phyloP scores from a whole-genome alignment of 352 stramenopile species.

The Phytopythium boreale region DNA sequence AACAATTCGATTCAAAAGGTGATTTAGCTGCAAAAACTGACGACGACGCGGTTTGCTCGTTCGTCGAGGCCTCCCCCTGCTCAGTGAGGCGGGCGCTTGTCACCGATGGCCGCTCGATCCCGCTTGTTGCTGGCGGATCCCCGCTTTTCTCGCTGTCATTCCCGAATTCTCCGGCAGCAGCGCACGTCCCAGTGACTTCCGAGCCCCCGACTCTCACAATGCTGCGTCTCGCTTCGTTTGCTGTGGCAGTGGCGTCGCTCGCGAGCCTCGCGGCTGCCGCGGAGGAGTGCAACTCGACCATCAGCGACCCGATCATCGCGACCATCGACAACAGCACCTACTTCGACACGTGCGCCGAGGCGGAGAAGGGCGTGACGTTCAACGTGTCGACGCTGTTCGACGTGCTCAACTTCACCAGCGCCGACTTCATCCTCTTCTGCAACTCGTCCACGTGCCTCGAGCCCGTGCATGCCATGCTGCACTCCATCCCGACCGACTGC shows the following conservation, averaged over 20 bases:
- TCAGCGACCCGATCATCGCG: conserved; percentile 32
- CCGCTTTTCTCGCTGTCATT: not conserved
- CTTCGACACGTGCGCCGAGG: conserved; percentile 43
- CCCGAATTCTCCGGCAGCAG: not conserved
- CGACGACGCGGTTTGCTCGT: not conserved
- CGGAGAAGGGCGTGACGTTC: conserved; percentile 39
- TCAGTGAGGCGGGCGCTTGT: not conserved
- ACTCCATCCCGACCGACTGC: conserved; percentile 31
- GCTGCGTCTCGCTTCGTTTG: not conserved
- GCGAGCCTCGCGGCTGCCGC: conserved; percentile 14
- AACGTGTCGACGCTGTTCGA: conserved; percentile 46
- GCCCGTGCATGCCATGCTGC: conserved; percentile 51
- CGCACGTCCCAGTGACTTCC: not conserved
- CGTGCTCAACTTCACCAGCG: conserved; percentile 36
- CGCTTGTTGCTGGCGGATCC: too few species aligned
- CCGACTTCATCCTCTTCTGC: conserved; percentile 55
- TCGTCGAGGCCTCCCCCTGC: not conserved
- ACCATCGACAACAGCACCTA: conserved; percentile 45
- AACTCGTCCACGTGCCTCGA: conserved; percentile 50
- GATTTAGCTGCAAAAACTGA: too few species aligned
- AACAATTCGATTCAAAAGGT: too few species aligned
- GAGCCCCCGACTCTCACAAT: not conserved
- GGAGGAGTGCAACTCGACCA: conserved; percentile 29
- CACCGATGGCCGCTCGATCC: not conserved
- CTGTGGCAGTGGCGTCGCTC: conserved; percentile 9